Evolutionary conservation across 2,329 filamentous ascomycete species (phyloP).

Genomic region (Penicillium sclerotiorum): DNA sequence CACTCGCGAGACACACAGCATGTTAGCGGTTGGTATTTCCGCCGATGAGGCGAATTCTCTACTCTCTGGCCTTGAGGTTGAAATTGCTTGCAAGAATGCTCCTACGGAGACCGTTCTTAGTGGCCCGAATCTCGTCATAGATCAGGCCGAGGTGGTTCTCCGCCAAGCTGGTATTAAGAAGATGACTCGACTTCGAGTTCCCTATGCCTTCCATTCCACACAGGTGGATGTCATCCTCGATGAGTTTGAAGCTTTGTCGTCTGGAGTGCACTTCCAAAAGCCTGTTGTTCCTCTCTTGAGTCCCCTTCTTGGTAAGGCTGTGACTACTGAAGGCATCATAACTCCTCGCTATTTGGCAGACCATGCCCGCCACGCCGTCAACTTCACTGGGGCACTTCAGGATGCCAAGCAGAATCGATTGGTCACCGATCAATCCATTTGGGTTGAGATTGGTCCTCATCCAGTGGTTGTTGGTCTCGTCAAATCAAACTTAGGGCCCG

Average conservation of each 20-base stretch:
- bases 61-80: background rate
- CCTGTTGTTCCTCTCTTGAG: slow-evolving; percentile 68
- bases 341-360: slow-evolving; percentile 65
- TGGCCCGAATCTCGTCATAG: background rate
- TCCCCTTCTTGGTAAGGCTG: slow-evolving; percentile 61
- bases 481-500: slow-evolving; percentile 61
- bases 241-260: slow-evolving; percentile 8
- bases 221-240: slow-evolving; percentile 22
- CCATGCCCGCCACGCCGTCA: no score
- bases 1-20: background rate
- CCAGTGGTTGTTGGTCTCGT: slow-evolving; percentile 70
- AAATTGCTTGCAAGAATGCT: background rate
- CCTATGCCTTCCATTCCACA: slow-evolving; percentile 56
- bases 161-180: no score
- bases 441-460: slow-evolving; percentile 73
- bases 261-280: slow-evolving; percentile 57
- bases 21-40: background rate
- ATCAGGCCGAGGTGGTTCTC: background rate
- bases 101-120: background rate
- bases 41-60: background rate
- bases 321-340: slow-evolving; percentile 63
- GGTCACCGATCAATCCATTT: slow-evolving; percentile 61
- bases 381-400: no score
- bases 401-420: no score
- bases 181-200: slow-evolving; percentile 41